phyloP scores from a whole-genome alignment of 257 asterid genomes.

The Forsythia viridissima region DNA sequence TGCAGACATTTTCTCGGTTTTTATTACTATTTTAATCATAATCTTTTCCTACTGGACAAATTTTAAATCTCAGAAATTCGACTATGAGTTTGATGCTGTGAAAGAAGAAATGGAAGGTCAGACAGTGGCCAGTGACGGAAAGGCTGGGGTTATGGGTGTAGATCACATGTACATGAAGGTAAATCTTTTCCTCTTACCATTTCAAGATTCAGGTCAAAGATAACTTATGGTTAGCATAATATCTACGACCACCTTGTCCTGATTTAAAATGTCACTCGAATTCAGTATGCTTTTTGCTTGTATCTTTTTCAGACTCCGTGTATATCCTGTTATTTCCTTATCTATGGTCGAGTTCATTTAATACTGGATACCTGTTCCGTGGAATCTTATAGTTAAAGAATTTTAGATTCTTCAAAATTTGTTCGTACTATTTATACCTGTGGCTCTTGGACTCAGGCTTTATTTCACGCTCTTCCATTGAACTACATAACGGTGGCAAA shows the following conservation, averaged over 20 bases:
- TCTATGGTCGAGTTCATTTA: not conserved
- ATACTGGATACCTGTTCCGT: not conserved
- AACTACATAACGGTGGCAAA: slow-evolving; percentile 58
- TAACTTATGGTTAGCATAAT: not conserved
- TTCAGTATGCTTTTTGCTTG: not conserved
- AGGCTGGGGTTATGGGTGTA: slow-evolving; percentile 28
- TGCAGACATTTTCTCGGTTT: slow-evolving; percentile 1
- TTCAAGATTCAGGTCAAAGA: not conserved
- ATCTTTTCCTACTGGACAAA: slow-evolving; percentile 23
- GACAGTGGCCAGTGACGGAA: slow-evolving; percentile 29
- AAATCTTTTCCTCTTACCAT: slow-evolving; percentile 14
- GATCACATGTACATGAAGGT: slow-evolving; percentile 90
- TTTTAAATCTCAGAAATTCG: slow-evolving; percentile 39
- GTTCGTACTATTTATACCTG: not conserved
- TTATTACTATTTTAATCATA: not conserved
- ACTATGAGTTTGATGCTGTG: slow-evolving; percentile 77
- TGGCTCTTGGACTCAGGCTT: slow-evolving; percentile 58
- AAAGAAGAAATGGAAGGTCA: slow-evolving; percentile 67
- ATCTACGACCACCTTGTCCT: not conserved
- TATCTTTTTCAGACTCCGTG: not conserved
- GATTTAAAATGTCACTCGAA: not conserved
- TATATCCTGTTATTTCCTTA: not conserved
- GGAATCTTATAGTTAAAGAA: slow-evolving; percentile 4
- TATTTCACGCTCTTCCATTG: slow-evolving; percentile 87
- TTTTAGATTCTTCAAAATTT: not conserved